Conservation (phyloP, 2,329 filamentous ascomycete genomes). For the Lachnellula willkommii region DNA sequence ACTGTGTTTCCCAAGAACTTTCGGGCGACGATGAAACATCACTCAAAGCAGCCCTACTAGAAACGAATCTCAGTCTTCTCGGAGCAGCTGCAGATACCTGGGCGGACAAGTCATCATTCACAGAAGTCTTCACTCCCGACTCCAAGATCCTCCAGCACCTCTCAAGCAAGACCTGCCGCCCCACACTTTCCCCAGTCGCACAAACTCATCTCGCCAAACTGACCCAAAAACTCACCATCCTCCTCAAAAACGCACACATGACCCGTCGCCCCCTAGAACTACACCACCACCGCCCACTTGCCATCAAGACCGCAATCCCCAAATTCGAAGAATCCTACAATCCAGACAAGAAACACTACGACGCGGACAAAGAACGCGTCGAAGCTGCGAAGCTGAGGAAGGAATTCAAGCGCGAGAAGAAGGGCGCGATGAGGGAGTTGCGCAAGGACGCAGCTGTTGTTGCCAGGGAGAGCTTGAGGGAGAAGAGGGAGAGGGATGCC, state of each 20-base stretch:
- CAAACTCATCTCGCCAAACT: slow-evolving; percentile 22
- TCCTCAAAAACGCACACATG: slow-evolving; percentile 57
- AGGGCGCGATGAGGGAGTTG: slow-evolving; percentile 89
- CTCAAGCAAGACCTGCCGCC: slow-evolving; percentile 44
- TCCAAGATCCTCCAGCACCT: slow-evolving; percentile 57
- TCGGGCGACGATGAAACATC: slow-evolving; percentile 22
- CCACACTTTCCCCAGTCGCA: slow-evolving; percentile 42
- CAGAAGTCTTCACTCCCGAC: slow-evolving; percentile 69
- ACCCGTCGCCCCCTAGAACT: slow-evolving; percentile 75
- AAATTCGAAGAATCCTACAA: slow-evolving; percentile 97
- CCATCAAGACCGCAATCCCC: slow-evolving; percentile 82
- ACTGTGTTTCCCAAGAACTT: slow-evolving; percentile 41
- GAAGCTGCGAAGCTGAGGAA: slow-evolving; percentile 78
- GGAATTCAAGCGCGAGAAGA: slow-evolving; percentile 91
- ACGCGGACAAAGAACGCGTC: slow-evolving; percentile 84
- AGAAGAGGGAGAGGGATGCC: slow-evolving; percentile 90
- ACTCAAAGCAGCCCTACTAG: slow-evolving; percentile 55
- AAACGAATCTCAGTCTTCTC: slow-evolving; percentile 60
- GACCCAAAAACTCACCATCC: slow-evolving; percentile 42
- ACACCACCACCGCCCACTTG: slow-evolving; percentile 80
- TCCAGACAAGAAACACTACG: slow-evolving; percentile 85
- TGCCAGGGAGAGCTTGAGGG: slow-evolving; percentile 77
- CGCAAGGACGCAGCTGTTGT: slow-evolving; percentile 94
- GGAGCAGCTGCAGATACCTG: slow-evolving; percentile 67
- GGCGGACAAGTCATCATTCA: slow-evolving; percentile 67